Evolutionary conservation across 1,139 yeast species (phyloP).

Genomic region (Komagataea norvegica): DNA sequence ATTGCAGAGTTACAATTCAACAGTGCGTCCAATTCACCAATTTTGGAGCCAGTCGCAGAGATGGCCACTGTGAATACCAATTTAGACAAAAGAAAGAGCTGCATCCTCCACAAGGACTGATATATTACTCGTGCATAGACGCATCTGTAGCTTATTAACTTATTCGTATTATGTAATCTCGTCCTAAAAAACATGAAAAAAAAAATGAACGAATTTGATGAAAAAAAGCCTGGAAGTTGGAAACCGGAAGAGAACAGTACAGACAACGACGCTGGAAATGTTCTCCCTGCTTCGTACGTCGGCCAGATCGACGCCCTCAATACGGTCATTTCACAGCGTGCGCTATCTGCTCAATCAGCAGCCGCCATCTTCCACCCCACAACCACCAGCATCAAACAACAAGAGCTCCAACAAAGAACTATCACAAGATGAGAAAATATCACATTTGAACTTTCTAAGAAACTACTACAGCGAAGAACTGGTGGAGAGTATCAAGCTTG

Average conservation of each 20-base stretch:
- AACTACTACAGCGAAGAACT: slow-evolving; percentile 75
- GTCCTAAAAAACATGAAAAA: neutral
- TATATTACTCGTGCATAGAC: too few relatives aligned
- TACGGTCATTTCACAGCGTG: slow-evolving; percentile 10
- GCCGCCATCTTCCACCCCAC: neutral
- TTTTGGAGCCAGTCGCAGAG: slow-evolving; percentile 2
- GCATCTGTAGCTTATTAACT: too few relatives aligned
- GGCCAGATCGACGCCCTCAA: neutral
- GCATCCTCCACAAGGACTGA: too few relatives aligned
- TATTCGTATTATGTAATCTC: too few relatives aligned
- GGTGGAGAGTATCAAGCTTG: slow-evolving; percentile 71
- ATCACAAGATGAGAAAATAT: slow-evolving; percentile 16
- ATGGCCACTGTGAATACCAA: too few relatives aligned
- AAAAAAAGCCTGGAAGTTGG: too few relatives aligned
- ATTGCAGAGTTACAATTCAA: slow-evolving; percentile 45
- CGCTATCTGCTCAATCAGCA: slow-evolving; percentile 8
- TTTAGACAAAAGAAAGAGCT: too few relatives aligned
- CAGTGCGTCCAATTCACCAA: slow-evolving; percentile 6
- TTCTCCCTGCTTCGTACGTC: slow-evolving; percentile 7
- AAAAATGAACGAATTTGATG: too few relatives aligned
- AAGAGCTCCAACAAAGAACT: neutral
- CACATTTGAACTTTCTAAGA: slow-evolving; percentile 56
- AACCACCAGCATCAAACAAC: slow-evolving; percentile 2
- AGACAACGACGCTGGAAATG: too few relatives aligned
- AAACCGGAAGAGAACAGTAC: too few relatives aligned